These are phyloP conservation scores for Discostella stelligeroides DNA, from an alignment of 108 stramenopile genomes.

Conservation along the genomic window DNA sequence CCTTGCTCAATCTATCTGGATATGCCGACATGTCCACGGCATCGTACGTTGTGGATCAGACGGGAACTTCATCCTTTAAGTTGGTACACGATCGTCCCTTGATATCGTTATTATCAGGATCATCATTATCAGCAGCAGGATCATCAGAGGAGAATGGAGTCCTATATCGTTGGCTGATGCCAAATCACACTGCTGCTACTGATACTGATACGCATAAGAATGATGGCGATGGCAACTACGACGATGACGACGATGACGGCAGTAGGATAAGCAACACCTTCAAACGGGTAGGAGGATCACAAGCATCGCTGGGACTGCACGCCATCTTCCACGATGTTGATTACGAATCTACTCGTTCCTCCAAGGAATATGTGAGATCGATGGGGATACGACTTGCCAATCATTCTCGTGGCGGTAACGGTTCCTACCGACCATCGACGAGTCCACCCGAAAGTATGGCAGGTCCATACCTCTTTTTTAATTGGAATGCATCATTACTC, in stretches of 20 bases:
- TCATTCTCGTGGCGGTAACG: constrained; percentile 29
- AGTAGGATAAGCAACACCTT: constrained; percentile 22
- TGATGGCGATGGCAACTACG: background rate
- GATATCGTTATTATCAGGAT: constrained; percentile 54
- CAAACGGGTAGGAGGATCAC: constrained; percentile 28
- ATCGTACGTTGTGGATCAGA: constrained; percentile 75
- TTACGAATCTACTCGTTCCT: constrained; percentile 72
- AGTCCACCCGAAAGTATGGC: constrained; percentile 46
- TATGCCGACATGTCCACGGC: constrained; percentile 62
- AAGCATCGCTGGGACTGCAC: constrained; percentile 50
- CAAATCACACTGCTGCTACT: constrained; percentile 3
- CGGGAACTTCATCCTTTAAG: constrained; percentile 49
- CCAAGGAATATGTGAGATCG: constrained; percentile 67
- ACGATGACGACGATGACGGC: constrained; percentile 24
- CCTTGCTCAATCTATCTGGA: constrained; percentile 72
- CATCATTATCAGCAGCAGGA: too few species aligned
- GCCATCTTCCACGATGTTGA: constrained; percentile 67
- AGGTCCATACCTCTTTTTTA: constrained; percentile 61
- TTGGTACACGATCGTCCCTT: constrained; percentile 74
- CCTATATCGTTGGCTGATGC: constrained; percentile 40
- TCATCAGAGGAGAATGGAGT: constrained; percentile 10
- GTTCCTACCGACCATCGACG: constrained; percentile 21
- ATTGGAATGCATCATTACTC: constrained; percentile 66
- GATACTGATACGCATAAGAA: background rate
- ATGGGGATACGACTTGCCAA: constrained; percentile 61